Base-by-base conservation (phyloP, 768 basidiomycete genomes). In the Harrya chromipes region DNA sequence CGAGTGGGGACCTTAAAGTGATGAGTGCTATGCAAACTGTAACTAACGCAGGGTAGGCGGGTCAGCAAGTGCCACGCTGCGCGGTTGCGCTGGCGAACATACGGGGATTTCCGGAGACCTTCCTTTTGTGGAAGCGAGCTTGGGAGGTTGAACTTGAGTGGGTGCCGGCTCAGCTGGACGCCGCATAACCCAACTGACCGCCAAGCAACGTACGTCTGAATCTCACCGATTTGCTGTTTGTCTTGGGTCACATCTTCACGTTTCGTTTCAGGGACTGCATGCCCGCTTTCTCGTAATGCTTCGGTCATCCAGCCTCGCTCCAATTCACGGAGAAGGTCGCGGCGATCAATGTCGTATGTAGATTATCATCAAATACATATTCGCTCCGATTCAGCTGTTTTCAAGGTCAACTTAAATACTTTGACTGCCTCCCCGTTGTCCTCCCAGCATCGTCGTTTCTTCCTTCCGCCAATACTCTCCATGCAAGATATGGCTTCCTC, bases 351-450 rank as follows among this genome's bases (percentile, higher is more conserved):
- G 52, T 43, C 64, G 58, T 55, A 64, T 56, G 68, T 57, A 63
- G 67, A 67, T 69, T 67, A 70, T 64, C 62, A 63, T 66, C 61
- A 67, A 54, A 53, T 47, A 55, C 55, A 65, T 69, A 67, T 68
- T 57, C 61, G 60, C 64, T 60, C 64, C 58, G 60, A 64, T 52
- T 51, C 33, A 56, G 46, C 37, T 51, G 50, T 58, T 56, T 66
- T 64, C 55, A 40, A 54, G 49, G 51, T 23, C 57, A 48, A 56
- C 54, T 59, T 57, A 63, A 68, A 66, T 63, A 67, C 4, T 12
- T 14, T 41, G 33, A 16, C 33, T 5, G 33, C 53, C 48, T 27
- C 53, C 34, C 54, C 47, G 49, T 45, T 53, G 53, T 46, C 53
- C 40, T 49, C 45, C 41, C 47, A 34, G 35, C 38, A 11, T 43